Conservation (phyloP, 306 rosid genomes). For the Cucumis cinereus region DNA sequence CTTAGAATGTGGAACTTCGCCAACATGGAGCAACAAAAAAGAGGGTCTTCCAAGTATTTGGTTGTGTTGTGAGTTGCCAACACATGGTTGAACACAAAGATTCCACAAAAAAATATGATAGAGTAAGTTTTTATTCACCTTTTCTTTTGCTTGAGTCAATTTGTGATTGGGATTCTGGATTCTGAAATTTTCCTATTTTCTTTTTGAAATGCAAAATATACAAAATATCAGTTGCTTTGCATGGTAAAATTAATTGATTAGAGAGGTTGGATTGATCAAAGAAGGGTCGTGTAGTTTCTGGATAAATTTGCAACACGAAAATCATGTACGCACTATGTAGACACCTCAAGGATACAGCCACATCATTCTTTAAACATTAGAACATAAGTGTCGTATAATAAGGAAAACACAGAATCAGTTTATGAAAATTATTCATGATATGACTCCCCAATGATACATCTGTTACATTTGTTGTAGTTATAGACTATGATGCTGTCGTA, state of each 20-base stretch:
- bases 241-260: background rate
- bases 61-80: conserved; percentile 63
- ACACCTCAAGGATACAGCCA: background rate
- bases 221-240: background rate
- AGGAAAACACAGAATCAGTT: background rate
- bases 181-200: background rate
- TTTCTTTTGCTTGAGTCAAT: background rate
- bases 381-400: background rate
- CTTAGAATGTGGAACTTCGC: conserved; percentile 34
- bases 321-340: background rate
- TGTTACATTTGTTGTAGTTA: background rate
- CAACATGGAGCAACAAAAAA: conserved; percentile 36
- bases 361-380: background rate
- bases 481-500: background rate
- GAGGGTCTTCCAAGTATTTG: conserved; percentile 81
- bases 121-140: conserved; percentile 34
- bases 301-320: background rate
- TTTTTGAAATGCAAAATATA: background rate
- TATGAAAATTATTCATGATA: background rate
- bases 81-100: conserved; percentile 70
- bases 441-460: background rate
- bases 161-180: background rate
- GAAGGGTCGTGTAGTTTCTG: background rate
- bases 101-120: conserved; percentile 42
- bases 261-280: background rate